Conservation (phyloP, 306 rosid species). For the Psophocarpus tetragonolobus region DNA sequence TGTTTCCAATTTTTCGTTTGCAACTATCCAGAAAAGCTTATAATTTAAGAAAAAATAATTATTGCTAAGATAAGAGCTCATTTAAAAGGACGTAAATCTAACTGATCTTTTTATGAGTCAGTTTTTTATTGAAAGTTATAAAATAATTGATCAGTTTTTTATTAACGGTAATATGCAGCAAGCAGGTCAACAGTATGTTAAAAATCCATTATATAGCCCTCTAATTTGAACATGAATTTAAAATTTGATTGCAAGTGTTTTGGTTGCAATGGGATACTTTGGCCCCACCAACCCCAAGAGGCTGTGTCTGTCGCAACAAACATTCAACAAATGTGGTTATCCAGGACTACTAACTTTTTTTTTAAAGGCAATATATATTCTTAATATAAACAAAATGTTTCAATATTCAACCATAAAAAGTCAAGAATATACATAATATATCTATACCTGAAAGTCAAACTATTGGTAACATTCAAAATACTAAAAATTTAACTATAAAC, state of each 20-base stretch:
- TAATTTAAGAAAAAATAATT: background rate
- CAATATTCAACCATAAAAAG: background rate
- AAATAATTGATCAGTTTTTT: too few species aligned
- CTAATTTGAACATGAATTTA: slow-evolving; percentile 13
- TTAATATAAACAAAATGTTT: too few species aligned
- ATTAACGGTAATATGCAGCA: background rate
- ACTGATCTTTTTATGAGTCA: too few species aligned
- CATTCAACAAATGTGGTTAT: slow-evolving; percentile 20
- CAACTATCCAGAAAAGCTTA: background rate
- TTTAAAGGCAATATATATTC: too few species aligned
- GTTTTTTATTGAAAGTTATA: too few species aligned
- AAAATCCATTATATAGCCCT: background rate
- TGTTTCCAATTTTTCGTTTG: background rate
- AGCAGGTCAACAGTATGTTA: background rate
- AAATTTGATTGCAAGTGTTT: too few species aligned
- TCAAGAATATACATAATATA: too few species aligned
- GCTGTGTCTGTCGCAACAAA: background rate
- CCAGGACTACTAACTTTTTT: too few species aligned
- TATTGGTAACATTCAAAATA: too few species aligned
- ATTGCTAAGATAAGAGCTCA: background rate
- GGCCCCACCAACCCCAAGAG: background rate
- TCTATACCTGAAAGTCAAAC: too few species aligned
- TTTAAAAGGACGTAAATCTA: background rate
- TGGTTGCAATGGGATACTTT: too few species aligned
- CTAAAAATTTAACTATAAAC: too few species aligned